Conservation (phyloP, 352 stramenopile genomes). For the Thalassiosira exigua region DNA sequence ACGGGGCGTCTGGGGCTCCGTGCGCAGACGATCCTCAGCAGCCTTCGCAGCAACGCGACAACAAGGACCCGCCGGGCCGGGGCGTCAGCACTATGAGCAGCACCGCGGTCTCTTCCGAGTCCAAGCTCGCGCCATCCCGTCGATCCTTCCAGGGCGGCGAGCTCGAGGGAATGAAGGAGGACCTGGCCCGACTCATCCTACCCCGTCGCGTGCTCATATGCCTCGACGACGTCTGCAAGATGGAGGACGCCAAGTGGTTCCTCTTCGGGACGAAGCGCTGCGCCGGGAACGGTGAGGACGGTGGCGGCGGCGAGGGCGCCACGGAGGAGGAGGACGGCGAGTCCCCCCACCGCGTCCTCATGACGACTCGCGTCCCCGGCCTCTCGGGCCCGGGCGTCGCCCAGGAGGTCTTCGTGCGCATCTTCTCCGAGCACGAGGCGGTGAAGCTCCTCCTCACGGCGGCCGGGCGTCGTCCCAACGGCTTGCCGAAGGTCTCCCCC, state of each 20-base stretch:
- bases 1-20: constrained; percentile 21
- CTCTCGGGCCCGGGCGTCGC: constrained; percentile 70
- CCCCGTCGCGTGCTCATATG: constrained; percentile 77
- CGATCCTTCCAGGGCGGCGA: constrained; percentile 77
- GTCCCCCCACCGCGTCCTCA: constrained; percentile 72
- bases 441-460: constrained; percentile 82
- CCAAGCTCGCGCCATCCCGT: constrained; percentile 54
- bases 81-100: constrained; percentile 48
- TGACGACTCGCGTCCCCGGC: constrained; percentile 75
- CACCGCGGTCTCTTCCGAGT: neutral
- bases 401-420: constrained; percentile 84
- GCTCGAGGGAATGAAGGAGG: constrained; percentile 82
- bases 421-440: constrained; percentile 82
- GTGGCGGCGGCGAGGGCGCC: constrained; percentile 51
- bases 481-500: constrained; percentile 70
- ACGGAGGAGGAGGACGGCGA: constrained; percentile 59
- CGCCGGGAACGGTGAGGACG: constrained; percentile 50
- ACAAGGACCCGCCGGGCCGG: constrained; percentile 36
- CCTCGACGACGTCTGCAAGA: constrained; percentile 82
- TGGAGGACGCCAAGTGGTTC: constrained; percentile 84
- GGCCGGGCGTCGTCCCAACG: constrained; percentile 74
- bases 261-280: constrained; percentile 68
- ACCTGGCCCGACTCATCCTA: constrained; percentile 66
- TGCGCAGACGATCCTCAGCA: too few species aligned
- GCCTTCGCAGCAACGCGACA: too few species aligned